A percentile compares a stretch with the other conserved stretches of the same genome.
phyloP scores from a whole-genome alignment of 768 basidiomycete species.

The Lactifluus echinatus region DNA sequence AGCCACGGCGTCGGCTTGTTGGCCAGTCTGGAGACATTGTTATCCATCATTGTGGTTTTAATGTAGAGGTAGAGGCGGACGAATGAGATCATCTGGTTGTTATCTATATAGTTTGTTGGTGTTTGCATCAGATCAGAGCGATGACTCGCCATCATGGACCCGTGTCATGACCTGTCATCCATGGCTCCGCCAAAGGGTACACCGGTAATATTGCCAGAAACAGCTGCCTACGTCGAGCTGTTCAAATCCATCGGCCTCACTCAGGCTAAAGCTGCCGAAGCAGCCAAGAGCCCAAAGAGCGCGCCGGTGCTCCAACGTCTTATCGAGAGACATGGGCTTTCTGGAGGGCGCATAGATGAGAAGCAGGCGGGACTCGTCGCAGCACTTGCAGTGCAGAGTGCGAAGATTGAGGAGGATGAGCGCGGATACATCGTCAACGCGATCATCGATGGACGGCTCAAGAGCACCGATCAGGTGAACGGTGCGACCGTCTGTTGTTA shows the following conservation, averaged over 20 bases:
- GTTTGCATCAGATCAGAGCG: not conserved
- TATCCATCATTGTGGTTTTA: slow-evolving; percentile 10
- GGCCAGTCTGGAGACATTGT: slow-evolving; percentile 12
- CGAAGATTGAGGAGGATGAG: slow-evolving; percentile 53
- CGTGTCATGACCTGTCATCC: no score
- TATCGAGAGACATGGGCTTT: slow-evolving; percentile 47
- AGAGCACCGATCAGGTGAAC: slow-evolving; percentile 76
- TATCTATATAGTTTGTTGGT: not conserved
- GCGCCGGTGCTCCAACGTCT: slow-evolving; percentile 61
- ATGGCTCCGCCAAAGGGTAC: slow-evolving; percentile 14
- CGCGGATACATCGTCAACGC: slow-evolving; percentile 54
- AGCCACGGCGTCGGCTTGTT: not conserved
- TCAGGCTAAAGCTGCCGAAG: slow-evolving; percentile 71
- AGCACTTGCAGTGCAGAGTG: slow-evolving; percentile 52
- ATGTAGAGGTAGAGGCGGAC: not conserved
- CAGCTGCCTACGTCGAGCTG: slow-evolving; percentile 36
- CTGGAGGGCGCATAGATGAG: slow-evolving; percentile 52
- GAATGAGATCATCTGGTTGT: not conserved
- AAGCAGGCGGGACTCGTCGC: slow-evolving; percentile 67
- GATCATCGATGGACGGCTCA: slow-evolving; percentile 66
- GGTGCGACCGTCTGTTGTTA: slow-evolving; percentile 40
- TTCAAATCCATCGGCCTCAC: slow-evolving; percentile 76
- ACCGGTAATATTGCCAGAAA: slow-evolving; percentile 25
- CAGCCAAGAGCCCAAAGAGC: slow-evolving; percentile 71
- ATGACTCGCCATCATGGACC: slow-evolving; percentile 1